Base-by-base conservation (phyloP, 768 basidiomycete species). In the Boletales sp. region DNA sequence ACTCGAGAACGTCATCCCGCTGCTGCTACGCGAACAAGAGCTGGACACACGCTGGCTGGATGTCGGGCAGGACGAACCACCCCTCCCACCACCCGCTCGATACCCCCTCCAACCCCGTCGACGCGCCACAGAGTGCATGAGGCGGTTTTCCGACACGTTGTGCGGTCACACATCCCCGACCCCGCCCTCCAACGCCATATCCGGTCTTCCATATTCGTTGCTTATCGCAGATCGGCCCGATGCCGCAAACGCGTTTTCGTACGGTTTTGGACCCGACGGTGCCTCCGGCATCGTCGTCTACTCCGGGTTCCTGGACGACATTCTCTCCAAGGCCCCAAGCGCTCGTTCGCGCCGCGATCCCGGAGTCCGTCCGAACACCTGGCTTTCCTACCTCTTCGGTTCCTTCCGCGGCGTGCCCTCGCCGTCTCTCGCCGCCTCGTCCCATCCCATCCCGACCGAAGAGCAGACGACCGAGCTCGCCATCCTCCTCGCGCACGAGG, bases 271-370 rank as follows among this genome's bases (percentile, higher is more conserved):
- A 12, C 87, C 90, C 3, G 83, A 93, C 59, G 88, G 90, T 34
- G 90, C 86, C 1, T 94, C 92, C 50, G 95, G 96, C 7, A 81
- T 99, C 50, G 94, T 98, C 48, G 83, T 99, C 9, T 97, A 91
- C 67, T 90, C 90, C 12, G 95, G 95, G 6, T 91, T 97, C 71
- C 65, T 98, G 43, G 90, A 97, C 62, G 84, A 92, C 48, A 85
- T 97, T 45, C 74, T 96, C 32, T 63, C 80, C 36, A 78, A 75
- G 55, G 65, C 21, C 67, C 31, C 46, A 50, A 25, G 21, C 10
- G 13, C 53, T 62, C 28, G 55, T 50, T 30, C 35, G 56, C 12
- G 44, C 54, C 8, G 45, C 61, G 13, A 43, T 61, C 39, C 53
- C 56, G 32, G 14, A 43, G 21, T 21, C 30, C 57, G 60, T 25